Base-by-base conservation (phyloP, 2,329 filamentous ascomycete species). In the Fusarium scirpi region DNA sequence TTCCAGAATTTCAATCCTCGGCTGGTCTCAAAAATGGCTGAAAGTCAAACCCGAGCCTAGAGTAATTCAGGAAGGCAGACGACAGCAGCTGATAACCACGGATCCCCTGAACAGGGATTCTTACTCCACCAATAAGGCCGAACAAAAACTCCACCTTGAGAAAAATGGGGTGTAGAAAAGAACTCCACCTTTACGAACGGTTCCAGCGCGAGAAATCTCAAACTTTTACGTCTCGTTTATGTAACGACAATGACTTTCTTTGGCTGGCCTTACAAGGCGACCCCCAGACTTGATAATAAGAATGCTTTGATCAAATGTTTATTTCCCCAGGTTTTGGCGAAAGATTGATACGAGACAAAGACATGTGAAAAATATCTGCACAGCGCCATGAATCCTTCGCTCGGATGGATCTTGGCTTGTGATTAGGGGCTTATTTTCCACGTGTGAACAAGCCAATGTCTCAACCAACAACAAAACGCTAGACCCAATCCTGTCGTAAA, bases 221-320 rank as follows among this genome's bases (percentile, higher is more conserved):
- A 67, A 65, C 47, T 61, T 43, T 75, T 75, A 75, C 73, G 70
- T 75, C 55, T 48, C 22, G 24, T 68, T 73, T 74, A 75, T 72
- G 69, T 75, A 75, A 75, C 73, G 32, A 34, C 64, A 66, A 70
- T 15, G 16, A 10, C 38, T 63, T 72, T 74, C 59, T 62, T 64
- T 74, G 72, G 72, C 49, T 67, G 62, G 56, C 59, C 52, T n/a
- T 49, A 53, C 13, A 16, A 18, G 10, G 44, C 24, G 57, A 67
- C 64, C 73, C 67, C 72, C 72, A 69, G 72, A 69, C 44, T 62
- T 2, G 9, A 52, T 52, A 58, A 55, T 43, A 58, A 48, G 40
- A 30, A 54, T 51, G 41, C 29, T 18, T 34, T 32, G 20, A 24
- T 30, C 29, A 20, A 43, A 52, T 3, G 49, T 32, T 44, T 32